Evolutionary conservation across 139 green algal species (phyloP).

Genomic region (Picochlorum sp.): DNA sequence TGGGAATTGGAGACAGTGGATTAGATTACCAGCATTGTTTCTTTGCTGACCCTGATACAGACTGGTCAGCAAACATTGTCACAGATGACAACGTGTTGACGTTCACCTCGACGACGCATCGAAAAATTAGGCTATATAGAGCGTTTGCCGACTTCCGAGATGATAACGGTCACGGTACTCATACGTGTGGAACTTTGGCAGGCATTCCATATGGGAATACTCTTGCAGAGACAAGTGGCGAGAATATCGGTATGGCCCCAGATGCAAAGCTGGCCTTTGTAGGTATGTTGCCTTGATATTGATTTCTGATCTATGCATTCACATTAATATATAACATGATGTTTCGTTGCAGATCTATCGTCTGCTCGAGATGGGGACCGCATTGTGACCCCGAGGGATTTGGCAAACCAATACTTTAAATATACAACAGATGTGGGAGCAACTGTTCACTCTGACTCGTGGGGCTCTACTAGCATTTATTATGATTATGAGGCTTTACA

Average conservation of each 20-base stretch:
- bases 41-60: slow-evolving; percentile 55
- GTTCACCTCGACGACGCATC: slow-evolving; percentile 53
- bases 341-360: slow-evolving; percentile 21
- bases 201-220: slow-evolving; percentile 29
- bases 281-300: neutral
- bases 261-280: slow-evolving; percentile 72
- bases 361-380: slow-evolving; percentile 12
- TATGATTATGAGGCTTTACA: slow-evolving; percentile 61
- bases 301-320: neutral
- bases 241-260: slow-evolving; percentile 68
- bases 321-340: slow-evolving; percentile 8
- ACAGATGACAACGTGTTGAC: slow-evolving; percentile 5
- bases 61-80: slow-evolving; percentile 4
- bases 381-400: slow-evolving; percentile 39
- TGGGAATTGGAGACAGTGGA: slow-evolving; percentile 84
- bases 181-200: slow-evolving; percentile 65
- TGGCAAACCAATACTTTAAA: slow-evolving; percentile 61
- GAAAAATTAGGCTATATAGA: slow-evolving; percentile 73
- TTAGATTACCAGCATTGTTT: slow-evolving; percentile 68
- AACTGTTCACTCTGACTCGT: slow-evolving; percentile 74
- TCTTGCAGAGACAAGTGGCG: neutral
- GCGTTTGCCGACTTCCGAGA: slow-evolving; percentile 56
- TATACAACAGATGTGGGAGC: slow-evolving; percentile 57
- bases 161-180: slow-evolving; percentile 78
- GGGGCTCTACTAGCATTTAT: slow-evolving; percentile 53